Percentiles rank a stretch among this genome's conserved stretches.
Evolutionary conservation across 2,329 filamentous ascomycete genomes (phyloP).

Genomic region (Hypoxylon sp.): DNA sequence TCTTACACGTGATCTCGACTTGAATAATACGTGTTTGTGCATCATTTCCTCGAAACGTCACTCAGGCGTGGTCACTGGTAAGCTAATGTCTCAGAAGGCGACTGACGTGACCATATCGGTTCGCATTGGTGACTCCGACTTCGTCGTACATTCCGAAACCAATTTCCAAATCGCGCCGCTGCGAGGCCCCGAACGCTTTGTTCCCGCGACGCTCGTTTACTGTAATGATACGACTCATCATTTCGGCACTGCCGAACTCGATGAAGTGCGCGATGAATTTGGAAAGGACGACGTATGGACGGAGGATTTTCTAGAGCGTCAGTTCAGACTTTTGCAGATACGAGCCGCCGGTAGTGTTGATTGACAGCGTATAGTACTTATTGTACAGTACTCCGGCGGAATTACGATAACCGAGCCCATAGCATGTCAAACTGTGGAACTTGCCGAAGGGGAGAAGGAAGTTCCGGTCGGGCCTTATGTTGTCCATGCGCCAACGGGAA

Average conservation of each 20-base stretch:
- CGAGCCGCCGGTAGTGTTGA: background rate
- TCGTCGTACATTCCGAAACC: background rate
- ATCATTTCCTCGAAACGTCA: too few relatives aligned
- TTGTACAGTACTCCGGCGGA: background rate
- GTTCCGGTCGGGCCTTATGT: slow-evolving; percentile 26
- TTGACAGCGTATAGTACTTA: background rate
- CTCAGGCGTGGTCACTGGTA: background rate
- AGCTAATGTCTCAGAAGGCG: background rate
- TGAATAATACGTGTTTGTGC: background rate
- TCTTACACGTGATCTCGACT: background rate
- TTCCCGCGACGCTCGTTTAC: slow-evolving; percentile 5
- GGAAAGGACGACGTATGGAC: slow-evolving; percentile 30
- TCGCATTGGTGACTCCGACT: slow-evolving; percentile 4
- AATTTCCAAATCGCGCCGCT: background rate
- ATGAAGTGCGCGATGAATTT: slow-evolving; percentile 4
- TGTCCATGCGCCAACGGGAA: slow-evolving; percentile 20
- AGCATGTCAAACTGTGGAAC: background rate
- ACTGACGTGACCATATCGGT: background rate
- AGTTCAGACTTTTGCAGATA: background rate
- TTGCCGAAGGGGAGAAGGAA: background rate
- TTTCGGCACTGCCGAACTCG: slow-evolving; percentile 9
- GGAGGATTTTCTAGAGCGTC: slow-evolving; percentile 25
- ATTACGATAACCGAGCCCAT: background rate
- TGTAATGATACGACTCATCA: background rate
- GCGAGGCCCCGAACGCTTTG: slow-evolving; percentile 1